Conservation (phyloP, 1,284 basidiomycete species). For the Peniophora sp. region DNA sequence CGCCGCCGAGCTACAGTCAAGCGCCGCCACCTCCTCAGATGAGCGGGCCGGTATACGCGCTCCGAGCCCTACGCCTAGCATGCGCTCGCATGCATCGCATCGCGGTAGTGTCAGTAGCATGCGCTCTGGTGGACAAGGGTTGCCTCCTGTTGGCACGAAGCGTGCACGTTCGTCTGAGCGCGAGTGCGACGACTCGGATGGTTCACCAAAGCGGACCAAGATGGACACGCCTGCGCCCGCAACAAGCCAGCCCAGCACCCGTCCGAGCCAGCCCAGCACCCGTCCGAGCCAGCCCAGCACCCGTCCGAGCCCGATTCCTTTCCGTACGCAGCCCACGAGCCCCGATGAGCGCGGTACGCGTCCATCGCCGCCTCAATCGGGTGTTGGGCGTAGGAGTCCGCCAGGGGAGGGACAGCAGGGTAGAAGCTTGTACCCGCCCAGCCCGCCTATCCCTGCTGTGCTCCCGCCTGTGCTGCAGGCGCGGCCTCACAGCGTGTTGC, state of each 20-base stretch:
- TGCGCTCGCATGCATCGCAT: slow-evolving; percentile 18
- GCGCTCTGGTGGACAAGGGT: slow-evolving; percentile 14
- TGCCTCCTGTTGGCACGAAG: slow-evolving; percentile 32
- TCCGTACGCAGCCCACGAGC: slow-evolving; percentile 54
- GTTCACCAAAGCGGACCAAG: slow-evolving; percentile 53
- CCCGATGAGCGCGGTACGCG: slow-evolving; percentile 27
- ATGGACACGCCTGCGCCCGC: slow-evolving; percentile 45
- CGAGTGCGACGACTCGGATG: slow-evolving; percentile 30
- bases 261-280: slow-evolving; percentile 64
- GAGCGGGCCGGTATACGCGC: slow-evolving; percentile 25
- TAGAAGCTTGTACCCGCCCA: slow-evolving; percentile 40
- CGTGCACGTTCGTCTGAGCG: slow-evolving; percentile 58
- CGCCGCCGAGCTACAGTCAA: slow-evolving; percentile 30
- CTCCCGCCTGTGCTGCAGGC: slow-evolving; percentile 69
- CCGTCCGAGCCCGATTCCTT: slow-evolving; percentile 65
- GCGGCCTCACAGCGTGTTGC: slow-evolving; percentile 30
- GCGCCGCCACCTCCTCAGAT: slow-evolving; percentile 23
- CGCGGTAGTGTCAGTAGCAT: slow-evolving; percentile 17
- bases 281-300: slow-evolving; percentile 66
- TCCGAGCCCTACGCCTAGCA: slow-evolving; percentile 37
- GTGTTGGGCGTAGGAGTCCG: slow-evolving; percentile 48
- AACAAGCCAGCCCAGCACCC: slow-evolving; percentile 50
- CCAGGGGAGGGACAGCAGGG: slow-evolving; percentile 28
- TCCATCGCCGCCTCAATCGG: not conserved
- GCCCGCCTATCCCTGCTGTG: slow-evolving; percentile 43